Evolutionary conservation across 805 yeast genomes (phyloP).

Genomic region (Wickerhamomyces sydowiorum): DNA sequence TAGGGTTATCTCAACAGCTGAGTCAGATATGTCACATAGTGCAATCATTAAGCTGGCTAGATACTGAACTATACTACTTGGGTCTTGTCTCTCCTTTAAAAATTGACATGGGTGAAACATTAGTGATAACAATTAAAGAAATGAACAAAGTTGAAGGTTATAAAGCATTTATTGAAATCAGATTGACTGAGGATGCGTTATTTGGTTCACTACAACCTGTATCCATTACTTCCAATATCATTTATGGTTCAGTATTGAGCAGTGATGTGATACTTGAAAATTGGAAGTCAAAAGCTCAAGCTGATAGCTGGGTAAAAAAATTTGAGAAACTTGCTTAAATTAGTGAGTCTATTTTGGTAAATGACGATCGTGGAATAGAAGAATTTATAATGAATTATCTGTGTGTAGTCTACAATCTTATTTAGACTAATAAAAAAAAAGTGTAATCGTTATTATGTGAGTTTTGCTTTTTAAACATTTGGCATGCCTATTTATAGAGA

Average conservation of each 20-base stretch:
- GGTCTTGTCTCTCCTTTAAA: conserved; percentile 11
- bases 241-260: conserved; percentile 11
- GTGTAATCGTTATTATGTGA: background rate
- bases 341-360: no score
- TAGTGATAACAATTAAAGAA: conserved; percentile 10
- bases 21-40: conserved; percentile 3
- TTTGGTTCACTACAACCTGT: conserved; percentile 2
- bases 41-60: conserved; percentile 3
- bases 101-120: conserved; percentile 2
- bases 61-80: conserved; percentile 13
- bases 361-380: no score
- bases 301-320: background rate
- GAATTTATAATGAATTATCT: no score
- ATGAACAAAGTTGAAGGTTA: conserved; percentile 13
- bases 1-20: conserved; percentile 4
- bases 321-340: background rate
- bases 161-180: conserved; percentile 10
- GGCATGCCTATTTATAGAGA: no score
- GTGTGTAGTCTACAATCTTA: background rate
- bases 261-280: background rate
- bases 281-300: background rate
- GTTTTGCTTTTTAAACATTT: no score
- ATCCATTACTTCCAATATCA: conserved; percentile 2
- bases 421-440: background rate
- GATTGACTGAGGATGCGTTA: conserved; percentile 8